These are phyloP conservation scores for Coniochaeta hoffmannii DNA, from an alignment of 2,329 filamentous ascomycete genomes.

Conservation along the genomic window DNA sequence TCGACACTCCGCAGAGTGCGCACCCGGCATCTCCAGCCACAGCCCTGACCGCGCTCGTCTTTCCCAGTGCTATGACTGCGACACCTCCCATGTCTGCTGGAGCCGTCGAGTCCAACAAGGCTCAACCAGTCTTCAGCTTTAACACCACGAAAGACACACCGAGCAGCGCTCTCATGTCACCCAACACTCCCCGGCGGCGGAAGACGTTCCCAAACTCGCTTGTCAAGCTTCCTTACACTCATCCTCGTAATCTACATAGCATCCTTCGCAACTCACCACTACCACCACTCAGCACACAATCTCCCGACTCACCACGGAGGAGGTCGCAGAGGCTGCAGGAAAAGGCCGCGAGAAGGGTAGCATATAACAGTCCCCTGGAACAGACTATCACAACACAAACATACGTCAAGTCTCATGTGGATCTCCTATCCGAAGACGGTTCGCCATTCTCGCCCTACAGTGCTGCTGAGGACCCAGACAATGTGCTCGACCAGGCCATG, in stretches of 20 bases:
- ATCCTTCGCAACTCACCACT: constrained; percentile 61
- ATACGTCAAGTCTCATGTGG: constrained; percentile 57
- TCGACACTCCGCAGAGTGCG: constrained; percentile 47
- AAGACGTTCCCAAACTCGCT: constrained; percentile 23
- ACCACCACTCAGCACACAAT: constrained; percentile 41
- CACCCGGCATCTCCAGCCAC: constrained; percentile 43
- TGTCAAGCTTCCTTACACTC: constrained; percentile 45
- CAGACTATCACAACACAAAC: constrained; percentile 57
- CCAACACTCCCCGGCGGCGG: constrained; percentile 30
- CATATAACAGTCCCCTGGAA: constrained; percentile 54
- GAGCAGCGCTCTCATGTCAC: constrained; percentile 17
- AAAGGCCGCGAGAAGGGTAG: constrained; percentile 47
- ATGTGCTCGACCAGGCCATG: constrained; percentile 39
- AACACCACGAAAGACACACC: constrained; percentile 9
- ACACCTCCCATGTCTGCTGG: constrained; percentile 52
- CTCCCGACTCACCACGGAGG: constrained; percentile 44
- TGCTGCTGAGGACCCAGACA: constrained; percentile 29
- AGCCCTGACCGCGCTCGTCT: constrained; percentile 34
- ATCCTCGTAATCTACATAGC: constrained; percentile 51
- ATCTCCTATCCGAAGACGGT: constrained; percentile 51
- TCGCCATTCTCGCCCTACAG: constrained; percentile 38
- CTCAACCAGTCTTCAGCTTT: constrained; percentile 38
- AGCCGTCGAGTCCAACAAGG: constrained; percentile 32
- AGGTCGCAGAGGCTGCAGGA: constrained; percentile 48
- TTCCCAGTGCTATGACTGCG: constrained; percentile 50